Base-by-base conservation (phyloP, 257 asterid species). In the Solanum bukasovii region DNA sequence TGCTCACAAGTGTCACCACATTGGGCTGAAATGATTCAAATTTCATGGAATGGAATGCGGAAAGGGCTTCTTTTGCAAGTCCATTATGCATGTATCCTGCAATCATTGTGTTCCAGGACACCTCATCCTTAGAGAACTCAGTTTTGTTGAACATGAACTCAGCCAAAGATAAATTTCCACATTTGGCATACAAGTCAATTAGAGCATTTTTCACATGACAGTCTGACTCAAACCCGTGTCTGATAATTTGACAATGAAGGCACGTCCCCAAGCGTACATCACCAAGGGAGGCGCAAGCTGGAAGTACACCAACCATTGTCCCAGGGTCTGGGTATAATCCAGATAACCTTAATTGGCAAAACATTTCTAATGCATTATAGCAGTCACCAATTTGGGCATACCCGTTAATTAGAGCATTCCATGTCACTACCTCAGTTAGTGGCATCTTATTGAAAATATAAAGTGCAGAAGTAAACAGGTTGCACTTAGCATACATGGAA, bases 401-500 rank as follows among this genome's bases (percentile, higher is more conserved):
- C 33, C 91, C 92, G 31, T 90, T 92, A 38, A 90, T 88, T 52
- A 92, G 88, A 88, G 91, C 90, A 87, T 90, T 92, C 93, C 93
- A 92, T 25, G 93, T 90, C 74, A 92, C 91, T 35, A 89, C 78
- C 89, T 92, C 93, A 18, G 87, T 88, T 11, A 25, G 37, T 61
- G 92, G 91, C 88, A 92, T 87, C 68, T 86, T 78, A 56, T 87
- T 83, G 74, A 92, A 90, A n/a, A 92, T 16, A 49, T 59, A 23
- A 61, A 89, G 38, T 23, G 92, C 93, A 34, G 87, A 86, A 63
- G 35, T 13, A 67, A 90, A 92, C 44, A 83, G 31, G 70, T 42
- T 25, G 87, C 88, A 88, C 89, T 90, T 92, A 88, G 92, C 92
- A 88, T 92, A 92, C 92, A 92, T 90, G 85, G 93, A 92, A 67